A percentile compares a stretch with the other conserved stretches of the same genome.
Conservation (phyloP, 1,284 basidiomycete genomes). For the Naganishia liquefaciens region DNA sequence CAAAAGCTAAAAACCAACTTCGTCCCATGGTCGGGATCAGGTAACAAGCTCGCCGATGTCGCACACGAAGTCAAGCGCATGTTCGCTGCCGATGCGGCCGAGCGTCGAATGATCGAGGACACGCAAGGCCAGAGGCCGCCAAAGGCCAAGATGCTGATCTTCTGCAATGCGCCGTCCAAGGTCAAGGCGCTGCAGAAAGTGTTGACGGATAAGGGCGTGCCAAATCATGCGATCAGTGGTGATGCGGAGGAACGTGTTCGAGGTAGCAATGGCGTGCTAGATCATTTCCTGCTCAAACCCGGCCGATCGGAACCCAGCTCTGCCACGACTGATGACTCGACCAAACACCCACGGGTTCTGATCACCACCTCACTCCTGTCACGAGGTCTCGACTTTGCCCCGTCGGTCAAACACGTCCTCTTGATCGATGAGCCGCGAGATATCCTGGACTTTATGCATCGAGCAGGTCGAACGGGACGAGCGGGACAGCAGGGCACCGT, state of each 20-base stretch:
- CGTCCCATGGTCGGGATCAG: conserved; percentile 67
- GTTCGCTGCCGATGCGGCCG: conserved; percentile 69
- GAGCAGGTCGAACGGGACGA: conserved; percentile 68
- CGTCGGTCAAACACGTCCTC: conserved; percentile 73
- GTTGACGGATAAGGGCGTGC: conserved; percentile 64
- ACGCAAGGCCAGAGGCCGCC: not conserved
- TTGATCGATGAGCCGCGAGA: conserved; percentile 81
- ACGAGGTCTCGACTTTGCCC: conserved; percentile 83
- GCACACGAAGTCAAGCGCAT: conserved; percentile 69
- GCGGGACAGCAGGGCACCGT: conserved; percentile 68
- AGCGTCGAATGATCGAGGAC: conserved; percentile 38
- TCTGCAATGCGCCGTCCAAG: conserved; percentile 30
- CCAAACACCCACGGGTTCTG: conserved; percentile 64
- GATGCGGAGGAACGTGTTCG: conserved; percentile 61
- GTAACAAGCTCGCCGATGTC: conserved; percentile 74
- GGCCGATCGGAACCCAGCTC: conserved; percentile 18
- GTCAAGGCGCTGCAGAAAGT: conserved; percentile 55
- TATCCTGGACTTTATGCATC: conserved; percentile 84
- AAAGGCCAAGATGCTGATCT: conserved; percentile 34
- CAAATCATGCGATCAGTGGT: conserved; percentile 65
- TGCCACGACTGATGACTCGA: not conserved
- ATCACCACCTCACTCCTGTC: conserved; percentile 87
- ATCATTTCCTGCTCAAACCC: conserved; percentile 61
- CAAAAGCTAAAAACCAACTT: conserved; percentile 68
- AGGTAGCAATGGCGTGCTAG: conserved; percentile 72